Evolutionary conservation across 169 alveolate genomes (phyloP).

Genomic region (Sarcocystis neurona): DNA sequence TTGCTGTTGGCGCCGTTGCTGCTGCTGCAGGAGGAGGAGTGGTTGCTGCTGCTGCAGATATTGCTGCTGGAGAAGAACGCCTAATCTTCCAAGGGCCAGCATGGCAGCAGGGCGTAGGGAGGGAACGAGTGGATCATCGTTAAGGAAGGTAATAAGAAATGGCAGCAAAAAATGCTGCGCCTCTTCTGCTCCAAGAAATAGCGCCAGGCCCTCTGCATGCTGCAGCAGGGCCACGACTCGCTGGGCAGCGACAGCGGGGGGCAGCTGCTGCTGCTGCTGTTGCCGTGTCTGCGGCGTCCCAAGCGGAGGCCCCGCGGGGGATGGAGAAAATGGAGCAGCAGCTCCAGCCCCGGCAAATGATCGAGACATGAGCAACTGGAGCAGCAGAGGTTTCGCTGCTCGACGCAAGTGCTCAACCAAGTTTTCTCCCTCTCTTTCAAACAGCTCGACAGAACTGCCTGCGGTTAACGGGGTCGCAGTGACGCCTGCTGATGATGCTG

Average conservation of each 20-base stretch:
- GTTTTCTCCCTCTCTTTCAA: too few relatives aligned
- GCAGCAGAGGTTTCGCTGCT: conserved; percentile 55
- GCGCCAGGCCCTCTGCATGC: conserved; percentile 31
- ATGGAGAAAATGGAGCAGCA: too few relatives aligned
- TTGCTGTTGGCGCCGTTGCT: too few relatives aligned
- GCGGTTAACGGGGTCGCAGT: too few relatives aligned
- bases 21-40: too few relatives aligned
- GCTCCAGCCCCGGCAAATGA: too few relatives aligned
- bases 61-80: background rate
- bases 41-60: too few relatives aligned
- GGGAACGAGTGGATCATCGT: conserved; percentile 52
- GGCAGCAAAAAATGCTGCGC: conserved; percentile 61
- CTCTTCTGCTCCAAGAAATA: conserved; percentile 49
- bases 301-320: too few relatives aligned
- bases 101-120: conserved; percentile 57
- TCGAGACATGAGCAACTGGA: conserved; percentile 12
- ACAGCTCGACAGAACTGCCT: too few relatives aligned
- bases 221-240: conserved; percentile 57
- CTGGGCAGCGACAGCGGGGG: conserved; percentile 15
- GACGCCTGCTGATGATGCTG: too few relatives aligned
- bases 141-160: conserved; percentile 48
- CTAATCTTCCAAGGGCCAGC: conserved; percentile 36
- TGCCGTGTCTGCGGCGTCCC: too few relatives aligned
- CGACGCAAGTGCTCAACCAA: conserved; percentile 30
- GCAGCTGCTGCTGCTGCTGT: conserved; percentile 46